These are phyloP conservation scores for Fusarium chlamydosporum DNA, from an alignment of 2,329 filamentous ascomycete genomes.

Conservation along the genomic window DNA sequence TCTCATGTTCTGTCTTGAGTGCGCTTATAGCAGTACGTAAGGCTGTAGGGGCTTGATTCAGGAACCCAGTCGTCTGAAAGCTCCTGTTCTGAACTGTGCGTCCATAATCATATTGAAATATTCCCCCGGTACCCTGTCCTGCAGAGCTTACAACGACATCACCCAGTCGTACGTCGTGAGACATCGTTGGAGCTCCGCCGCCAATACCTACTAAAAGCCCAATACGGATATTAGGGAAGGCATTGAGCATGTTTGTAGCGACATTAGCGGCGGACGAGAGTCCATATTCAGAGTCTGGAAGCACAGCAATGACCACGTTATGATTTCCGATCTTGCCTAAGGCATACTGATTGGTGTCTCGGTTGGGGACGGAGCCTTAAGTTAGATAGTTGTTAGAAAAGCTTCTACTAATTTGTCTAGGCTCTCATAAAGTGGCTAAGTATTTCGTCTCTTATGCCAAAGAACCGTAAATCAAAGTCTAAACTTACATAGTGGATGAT, in stretches of 20 bases:
- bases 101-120: slow-evolving; percentile 51
- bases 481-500: background rate
- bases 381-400: too few species aligned
- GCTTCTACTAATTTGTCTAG: too few species aligned
- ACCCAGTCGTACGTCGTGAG: slow-evolving; percentile 55
- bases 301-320: slow-evolving; percentile 54
- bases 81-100: slow-evolving; percentile 38
- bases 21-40: slow-evolving; percentile 7
- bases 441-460: too few species aligned
- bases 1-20: background rate
- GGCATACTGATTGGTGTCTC: slow-evolving; percentile 53
- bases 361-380: slow-evolving; percentile 36
- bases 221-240: slow-evolving; percentile 51
- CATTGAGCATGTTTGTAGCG: slow-evolving; percentile 50
- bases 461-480: too few species aligned
- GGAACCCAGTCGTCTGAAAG: slow-evolving; percentile 30
- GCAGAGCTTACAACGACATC: slow-evolving; percentile 47
- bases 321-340: slow-evolving; percentile 54
- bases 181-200: slow-evolving; percentile 56
- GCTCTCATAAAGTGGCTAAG: too few species aligned
- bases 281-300: slow-evolving; percentile 51
- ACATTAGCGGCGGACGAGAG: slow-evolving; percentile 47
- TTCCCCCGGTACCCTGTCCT: slow-evolving; percentile 27
- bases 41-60: slow-evolving; percentile 36
- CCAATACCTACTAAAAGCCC: slow-evolving; percentile 56